phyloP scores from a whole-genome alignment of 2,329 filamentous ascomycete species.

The Sarocladium brachiariae region DNA sequence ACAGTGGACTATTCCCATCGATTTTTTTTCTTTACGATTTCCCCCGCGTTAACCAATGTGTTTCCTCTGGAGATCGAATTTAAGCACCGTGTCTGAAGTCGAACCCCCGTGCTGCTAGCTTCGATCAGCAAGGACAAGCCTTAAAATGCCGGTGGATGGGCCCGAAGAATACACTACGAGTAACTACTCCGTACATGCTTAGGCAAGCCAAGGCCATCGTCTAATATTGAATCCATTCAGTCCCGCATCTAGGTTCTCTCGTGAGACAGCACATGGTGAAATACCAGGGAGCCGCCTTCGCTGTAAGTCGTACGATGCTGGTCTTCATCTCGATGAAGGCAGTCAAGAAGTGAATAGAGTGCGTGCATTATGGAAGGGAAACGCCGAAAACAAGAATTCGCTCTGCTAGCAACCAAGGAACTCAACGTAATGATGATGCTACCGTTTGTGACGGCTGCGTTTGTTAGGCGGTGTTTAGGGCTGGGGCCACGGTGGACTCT shows the following conservation, averaged over 20 bases:
- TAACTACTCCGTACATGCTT: too few relatives aligned
- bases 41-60: background rate
- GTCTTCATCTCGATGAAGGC: background rate
- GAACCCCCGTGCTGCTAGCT: background rate
- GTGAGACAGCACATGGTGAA: too few relatives aligned
- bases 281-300: too few relatives aligned
- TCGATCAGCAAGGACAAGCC: background rate
- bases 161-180: too few relatives aligned
- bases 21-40: background rate
- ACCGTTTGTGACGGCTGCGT: constrained; percentile 3
- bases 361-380: too few relatives aligned
- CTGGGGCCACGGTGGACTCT: constrained; percentile 4
- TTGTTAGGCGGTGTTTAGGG: constrained; percentile 9
- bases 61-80: background rate
- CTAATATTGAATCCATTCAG: background rate
- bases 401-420: background rate
- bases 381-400: background rate
- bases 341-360: too few relatives aligned
- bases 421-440: constrained; percentile 5
- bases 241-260: too few relatives aligned
- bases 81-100: background rate
- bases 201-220: background rate
- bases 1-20: background rate
- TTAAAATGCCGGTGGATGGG: background rate
- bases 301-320: too few relatives aligned